A percentile compares a stretch with the other conserved stretches of the same genome.
Conservation (phyloP, 495 filamentous ascomycete genomes). For the Aspergillus homomorphus region DNA sequence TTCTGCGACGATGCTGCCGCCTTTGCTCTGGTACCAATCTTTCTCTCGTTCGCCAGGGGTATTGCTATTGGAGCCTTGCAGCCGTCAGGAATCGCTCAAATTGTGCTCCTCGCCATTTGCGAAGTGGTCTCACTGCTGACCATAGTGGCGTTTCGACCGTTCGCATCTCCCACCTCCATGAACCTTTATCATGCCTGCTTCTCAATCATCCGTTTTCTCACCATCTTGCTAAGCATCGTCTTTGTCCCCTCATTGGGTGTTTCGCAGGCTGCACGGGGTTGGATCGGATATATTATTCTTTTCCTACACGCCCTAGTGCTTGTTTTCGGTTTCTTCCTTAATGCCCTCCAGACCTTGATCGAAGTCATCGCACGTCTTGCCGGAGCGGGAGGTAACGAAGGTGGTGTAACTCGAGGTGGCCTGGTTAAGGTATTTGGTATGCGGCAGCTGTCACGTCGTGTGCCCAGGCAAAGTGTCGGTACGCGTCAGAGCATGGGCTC, state of each 20-base stretch:
- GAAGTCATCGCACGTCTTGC: conserved; percentile 79
- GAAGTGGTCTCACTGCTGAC: conserved; percentile 90
- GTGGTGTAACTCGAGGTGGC: conserved; percentile 77
- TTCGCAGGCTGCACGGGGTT: conserved; percentile 73
- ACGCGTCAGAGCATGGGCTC: conserved; percentile 76
- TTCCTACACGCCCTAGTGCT: conserved; percentile 82
- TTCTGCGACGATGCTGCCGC: conserved; percentile 85
- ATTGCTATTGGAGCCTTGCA: conserved; percentile 90
- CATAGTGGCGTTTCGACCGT: conserved; percentile 84
- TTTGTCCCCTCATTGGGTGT: conserved; percentile 83
- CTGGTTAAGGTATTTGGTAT: conserved; percentile 85
- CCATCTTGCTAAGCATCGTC: conserved; percentile 77
- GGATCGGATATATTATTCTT: conserved; percentile 93
- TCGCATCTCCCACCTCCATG: conserved; percentile 92
- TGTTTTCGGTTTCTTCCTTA: conserved; percentile 91
- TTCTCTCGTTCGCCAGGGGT: conserved; percentile 80
- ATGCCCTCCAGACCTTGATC: conserved; percentile 82
- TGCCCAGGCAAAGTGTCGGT: conserved; percentile 55
- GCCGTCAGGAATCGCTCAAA: conserved; percentile 85
- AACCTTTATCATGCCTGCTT: conserved; percentile 90
- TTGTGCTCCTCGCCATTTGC: conserved; percentile 87
- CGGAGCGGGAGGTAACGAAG: conserved; percentile 74
- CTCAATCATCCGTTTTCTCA: conserved; percentile 69
- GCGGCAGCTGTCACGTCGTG: conserved; percentile 81
- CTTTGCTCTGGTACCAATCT: conserved; percentile 81